Base-by-base conservation (phyloP, 768 basidiomycete species). In the Trametes elegans region DNA sequence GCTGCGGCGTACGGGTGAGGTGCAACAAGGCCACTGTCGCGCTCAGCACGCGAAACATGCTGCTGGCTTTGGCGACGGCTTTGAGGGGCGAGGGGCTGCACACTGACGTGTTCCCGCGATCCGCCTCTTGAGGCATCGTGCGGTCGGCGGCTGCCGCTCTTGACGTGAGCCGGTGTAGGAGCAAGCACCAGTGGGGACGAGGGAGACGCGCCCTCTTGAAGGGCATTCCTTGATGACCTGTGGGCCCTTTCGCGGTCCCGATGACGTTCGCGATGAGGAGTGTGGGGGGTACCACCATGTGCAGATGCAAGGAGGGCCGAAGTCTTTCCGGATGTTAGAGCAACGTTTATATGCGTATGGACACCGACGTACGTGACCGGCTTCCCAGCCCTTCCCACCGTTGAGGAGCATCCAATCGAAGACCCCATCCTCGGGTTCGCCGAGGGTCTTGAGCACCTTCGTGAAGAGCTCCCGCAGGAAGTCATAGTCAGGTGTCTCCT, bases 331-430 rank as follows among this genome's bases (percentile, higher is more conserved):
- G 26, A 13, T 10, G 27, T 58, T 16, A 58, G 51, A 38, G 27
- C 13, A 34, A 46, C 31, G 11, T 36, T 47, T 19, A 18, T 13
- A 36, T 32, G 14, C 49, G 49, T 6, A 14, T 27, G 13, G 35
- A 36, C 19, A 41, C 7, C 46, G 28, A 80, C 88, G 62, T 70
- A 93, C 93, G 66, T 82, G 84, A 56, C 84, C 78, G 34, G 87
- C 88, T 78, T 98, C 93, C 94, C 95, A 97, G 38, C 95, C 96
- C 72, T 95, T 95, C 60, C 95, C 94, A 45, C 81, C 80, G 70
- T 97, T 95, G 59, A 98, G 77, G 38, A 91, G 67, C 91, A 95
- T 97, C 96, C 96, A 98, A 65, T 98, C 96, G 64, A 90, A 98
- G 10, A 93, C 74, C 16, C 90, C 88, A 69, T 98, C 96, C 61